A percentile compares a stretch with the other conserved stretches of the same genome.
These are phyloP conservation scores for Aspergillus novoparasiticus DNA, from an alignment of 2,329 filamentous ascomycete genomes.

Conservation along the genomic window DNA sequence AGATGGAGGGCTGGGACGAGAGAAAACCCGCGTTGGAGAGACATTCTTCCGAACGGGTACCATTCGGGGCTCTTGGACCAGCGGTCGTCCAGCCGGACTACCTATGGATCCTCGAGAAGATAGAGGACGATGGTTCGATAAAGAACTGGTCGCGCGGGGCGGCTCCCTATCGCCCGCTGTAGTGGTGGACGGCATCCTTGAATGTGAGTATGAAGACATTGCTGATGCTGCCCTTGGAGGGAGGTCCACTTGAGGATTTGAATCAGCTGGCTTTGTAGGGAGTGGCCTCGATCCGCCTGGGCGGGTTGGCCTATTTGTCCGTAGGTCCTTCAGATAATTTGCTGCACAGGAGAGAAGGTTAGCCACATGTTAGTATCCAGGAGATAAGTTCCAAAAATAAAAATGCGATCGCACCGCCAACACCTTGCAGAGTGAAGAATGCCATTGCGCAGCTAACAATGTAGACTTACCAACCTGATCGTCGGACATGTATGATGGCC, in stretches of 20 bases:
- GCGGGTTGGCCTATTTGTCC: constrained; percentile 58
- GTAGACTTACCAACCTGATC: constrained; percentile 49
- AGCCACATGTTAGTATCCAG: constrained; percentile 13
- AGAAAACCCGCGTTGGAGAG: constrained; percentile 39
- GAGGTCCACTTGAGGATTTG: constrained; percentile 30
- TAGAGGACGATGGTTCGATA: constrained; percentile 41
- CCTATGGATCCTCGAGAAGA: constrained; percentile 31
- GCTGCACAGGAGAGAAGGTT: constrained; percentile 43
- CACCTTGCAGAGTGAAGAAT: constrained; percentile 20
- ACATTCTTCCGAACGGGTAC: constrained; percentile 38
- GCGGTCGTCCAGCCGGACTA: constrained; percentile 38
- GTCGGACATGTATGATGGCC: constrained; percentile 49
- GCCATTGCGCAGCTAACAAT: constrained; percentile 20
- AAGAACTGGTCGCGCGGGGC: constrained; percentile 42
- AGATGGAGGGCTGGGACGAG: constrained; percentile 31
- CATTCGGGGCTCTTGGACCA: constrained; percentile 41
- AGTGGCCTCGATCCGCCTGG: constrained; percentile 64
- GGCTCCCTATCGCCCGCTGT: constrained; percentile 25
- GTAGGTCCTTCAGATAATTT: constrained; percentile 62
- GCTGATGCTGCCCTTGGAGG: constrained; percentile 48
- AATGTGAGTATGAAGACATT: constrained; percentile 39
- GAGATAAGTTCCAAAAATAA: not conserved
- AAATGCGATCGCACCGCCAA: constrained; percentile 17
- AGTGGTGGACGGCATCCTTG: constrained; percentile 21
- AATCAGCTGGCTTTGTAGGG: constrained; percentile 50